These are phyloP conservation scores for Trichoderma simmonsii DNA, from an alignment of 2,329 filamentous ascomycete genomes.

Conservation along the genomic window DNA sequence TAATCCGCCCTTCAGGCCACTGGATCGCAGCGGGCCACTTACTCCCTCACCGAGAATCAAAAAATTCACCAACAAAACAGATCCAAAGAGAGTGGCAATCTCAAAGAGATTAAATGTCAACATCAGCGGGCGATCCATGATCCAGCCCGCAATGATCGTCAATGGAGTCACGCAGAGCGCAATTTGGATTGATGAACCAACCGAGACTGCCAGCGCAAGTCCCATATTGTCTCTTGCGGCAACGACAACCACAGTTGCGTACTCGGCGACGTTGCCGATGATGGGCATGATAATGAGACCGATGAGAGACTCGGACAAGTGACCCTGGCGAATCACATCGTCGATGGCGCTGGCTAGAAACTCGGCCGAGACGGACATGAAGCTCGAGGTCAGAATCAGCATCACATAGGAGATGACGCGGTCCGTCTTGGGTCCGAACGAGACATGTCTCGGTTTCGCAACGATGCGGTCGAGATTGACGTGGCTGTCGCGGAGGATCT, in stretches of 20 bases:
- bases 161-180: constrained; percentile 59
- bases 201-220: constrained; percentile 57
- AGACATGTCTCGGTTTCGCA: not conserved
- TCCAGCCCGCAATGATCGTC: constrained; percentile 59
- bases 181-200: constrained; percentile 61
- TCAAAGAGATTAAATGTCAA: constrained; percentile 74
- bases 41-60: constrained; percentile 68
- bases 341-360: constrained; percentile 60
- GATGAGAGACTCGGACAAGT: constrained; percentile 56
- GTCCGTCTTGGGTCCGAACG: constrained; percentile 21
- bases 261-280: constrained; percentile 61
- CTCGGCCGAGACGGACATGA: constrained; percentile 59
- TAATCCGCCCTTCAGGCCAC: constrained; percentile 51
- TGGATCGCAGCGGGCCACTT: constrained; percentile 57
- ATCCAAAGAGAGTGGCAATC: constrained; percentile 68
- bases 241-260: constrained; percentile 59
- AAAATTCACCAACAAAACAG: constrained; percentile 70
- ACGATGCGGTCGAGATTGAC: constrained; percentile 15
- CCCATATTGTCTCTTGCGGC: constrained; percentile 60
- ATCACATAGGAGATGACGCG: constrained; percentile 45
- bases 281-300: constrained; percentile 61
- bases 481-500: constrained; percentile 21
- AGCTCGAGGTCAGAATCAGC: constrained; percentile 50
- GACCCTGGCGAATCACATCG: constrained; percentile 47
- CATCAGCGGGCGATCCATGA: constrained; percentile 53